A percentile compares a stretch with the other conserved stretches of the same genome.
phyloP scores from a whole-genome alignment of 495 filamentous ascomycete genomes.

The Aspergillus carlsbadensis region DNA sequence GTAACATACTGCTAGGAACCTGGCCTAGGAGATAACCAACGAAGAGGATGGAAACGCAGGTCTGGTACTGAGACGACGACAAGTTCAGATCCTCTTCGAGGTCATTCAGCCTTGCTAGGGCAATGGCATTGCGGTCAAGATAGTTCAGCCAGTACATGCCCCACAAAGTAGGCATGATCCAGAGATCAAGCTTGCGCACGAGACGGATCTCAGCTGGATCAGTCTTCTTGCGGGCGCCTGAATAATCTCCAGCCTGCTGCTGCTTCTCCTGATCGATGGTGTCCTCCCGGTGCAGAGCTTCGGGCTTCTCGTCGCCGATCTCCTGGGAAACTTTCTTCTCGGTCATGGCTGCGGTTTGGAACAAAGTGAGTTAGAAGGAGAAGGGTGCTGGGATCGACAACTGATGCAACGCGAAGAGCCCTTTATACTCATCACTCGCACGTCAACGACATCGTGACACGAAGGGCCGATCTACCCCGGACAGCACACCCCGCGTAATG shows the following conservation, averaged over 20 bases:
- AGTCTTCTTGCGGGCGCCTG: slow-evolving; percentile 38
- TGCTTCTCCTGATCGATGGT: slow-evolving; percentile 4
- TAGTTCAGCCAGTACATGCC: slow-evolving; percentile 51
- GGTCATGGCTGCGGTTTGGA: background rate
- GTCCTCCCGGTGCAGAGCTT: slow-evolving; percentile 3
- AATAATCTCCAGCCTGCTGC: slow-evolving; percentile 28
- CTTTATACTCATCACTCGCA: background rate
- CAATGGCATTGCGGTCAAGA: slow-evolving; percentile 42
- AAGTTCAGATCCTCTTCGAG: slow-evolving; percentile 43
- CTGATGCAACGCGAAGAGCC: background rate
- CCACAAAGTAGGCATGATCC: slow-evolving; percentile 49
- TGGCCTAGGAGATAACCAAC: slow-evolving; percentile 37
- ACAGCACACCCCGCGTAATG: background rate
- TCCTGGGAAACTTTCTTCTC: slow-evolving; percentile 1
- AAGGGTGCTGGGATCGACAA: background rate
- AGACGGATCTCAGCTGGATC: slow-evolving; percentile 42
- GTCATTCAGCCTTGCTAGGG: slow-evolving; percentile 28
- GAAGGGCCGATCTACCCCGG: background rate
- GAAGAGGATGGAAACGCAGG: slow-evolving; percentile 54
- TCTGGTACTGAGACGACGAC: slow-evolving; percentile 45
- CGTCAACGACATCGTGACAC: background rate
- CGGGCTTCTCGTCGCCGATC: slow-evolving; percentile 2
- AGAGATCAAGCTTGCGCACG: slow-evolving; percentile 47
- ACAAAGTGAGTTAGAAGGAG: background rate
- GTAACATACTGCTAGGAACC: slow-evolving; percentile 23